Evolutionary conservation across 2,329 filamentous ascomycete genomes (phyloP), one percentile per base, ranked within the genome.

Genomic region (Arthroderma uncinatum): DNA sequence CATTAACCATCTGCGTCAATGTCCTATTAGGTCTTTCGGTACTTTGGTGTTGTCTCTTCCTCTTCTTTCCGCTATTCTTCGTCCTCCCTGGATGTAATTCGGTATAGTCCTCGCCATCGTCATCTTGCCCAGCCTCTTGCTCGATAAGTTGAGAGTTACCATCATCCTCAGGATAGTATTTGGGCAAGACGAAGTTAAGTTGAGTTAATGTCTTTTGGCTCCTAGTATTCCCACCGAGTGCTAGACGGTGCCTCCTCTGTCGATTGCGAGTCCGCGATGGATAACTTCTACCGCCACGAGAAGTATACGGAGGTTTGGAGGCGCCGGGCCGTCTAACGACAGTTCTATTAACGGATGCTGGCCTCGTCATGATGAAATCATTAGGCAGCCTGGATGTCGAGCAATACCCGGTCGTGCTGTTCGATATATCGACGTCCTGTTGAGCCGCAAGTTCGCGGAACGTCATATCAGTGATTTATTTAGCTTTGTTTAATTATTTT

Each of bases 141-240:
- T 67, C 63, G 19, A 71, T 64, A 58, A 71, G 71, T 39, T 69
- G 63, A n/a, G 70, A 63, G 30, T 66, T 59, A 4, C 67, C 65
- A 42, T 68, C 58, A 53, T 65, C 63, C 34, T 57, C 53, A 42
- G 55, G 10, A 37, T 25, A 59, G 58, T 60, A 55, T 53, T 61
- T 39, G 56, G 62, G 44, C 1, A 66, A 66, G 48, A 72, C 70
- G 54, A 69, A 74, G 37, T 70, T 71, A 53, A 74, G 71, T 57
- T 74, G 72, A 0, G 72, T 74, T 14, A 74, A 65, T 0, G 72
- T 74, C 1, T 70, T 67, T 50, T 74, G 72, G 12, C 65, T 67
- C 6, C 55, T 61, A 14, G 63, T 54, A 30, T 61, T 60, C 33
- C 62, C 58, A 16, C 58, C 60, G 14, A 62, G 50, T 2, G 60